Evolutionary conservation across 495 filamentous ascomycete genomes (phyloP).

Genomic region (Penicillium alfredii): DNA sequence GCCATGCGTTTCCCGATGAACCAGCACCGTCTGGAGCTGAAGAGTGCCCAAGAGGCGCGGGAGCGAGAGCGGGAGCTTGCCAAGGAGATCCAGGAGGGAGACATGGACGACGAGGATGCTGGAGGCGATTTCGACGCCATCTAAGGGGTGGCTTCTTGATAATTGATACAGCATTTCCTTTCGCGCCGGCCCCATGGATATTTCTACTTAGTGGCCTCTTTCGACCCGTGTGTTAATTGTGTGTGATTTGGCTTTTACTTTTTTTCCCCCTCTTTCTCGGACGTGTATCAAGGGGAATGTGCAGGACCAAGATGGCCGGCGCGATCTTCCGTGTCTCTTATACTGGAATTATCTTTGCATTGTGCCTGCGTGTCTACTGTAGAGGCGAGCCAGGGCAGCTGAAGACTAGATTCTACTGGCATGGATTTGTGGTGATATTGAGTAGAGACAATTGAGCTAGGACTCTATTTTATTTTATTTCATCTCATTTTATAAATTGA

Average conservation of each 20-base stretch:
- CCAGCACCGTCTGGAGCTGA: constrained; percentile 93
- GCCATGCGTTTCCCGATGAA: constrained; percentile 99
- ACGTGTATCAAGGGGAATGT: constrained; percentile 28
- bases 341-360: constrained; percentile 17
- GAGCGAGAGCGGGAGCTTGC: constrained; percentile 94
- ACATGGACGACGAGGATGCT: constrained; percentile 94
- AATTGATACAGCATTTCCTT: constrained; percentile 17
- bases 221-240: constrained; percentile 29
- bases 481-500: no score
- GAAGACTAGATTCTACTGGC: no score
- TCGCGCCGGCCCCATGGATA: constrained; percentile 11
- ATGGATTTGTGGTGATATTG: no score
- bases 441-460: no score
- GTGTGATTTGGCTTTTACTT: constrained; percentile 22
- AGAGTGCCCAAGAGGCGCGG: constrained; percentile 94
- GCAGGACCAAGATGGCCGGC: constrained; percentile 27
- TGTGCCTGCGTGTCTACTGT: no score
- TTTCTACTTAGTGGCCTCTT: constrained; percentile 17
- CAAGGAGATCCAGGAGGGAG: constrained; percentile 98
- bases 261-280: constrained; percentile 19
- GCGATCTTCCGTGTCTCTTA: constrained; percentile 27
- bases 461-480: no score
- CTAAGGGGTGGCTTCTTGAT: constrained; percentile 42
- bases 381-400: no score
- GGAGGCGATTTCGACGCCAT: constrained; percentile 96